These are phyloP conservation scores for Sphaerobolus stellatus DNA, from an alignment of 1,284 basidiomycete genomes.

Conservation along the genomic window DNA sequence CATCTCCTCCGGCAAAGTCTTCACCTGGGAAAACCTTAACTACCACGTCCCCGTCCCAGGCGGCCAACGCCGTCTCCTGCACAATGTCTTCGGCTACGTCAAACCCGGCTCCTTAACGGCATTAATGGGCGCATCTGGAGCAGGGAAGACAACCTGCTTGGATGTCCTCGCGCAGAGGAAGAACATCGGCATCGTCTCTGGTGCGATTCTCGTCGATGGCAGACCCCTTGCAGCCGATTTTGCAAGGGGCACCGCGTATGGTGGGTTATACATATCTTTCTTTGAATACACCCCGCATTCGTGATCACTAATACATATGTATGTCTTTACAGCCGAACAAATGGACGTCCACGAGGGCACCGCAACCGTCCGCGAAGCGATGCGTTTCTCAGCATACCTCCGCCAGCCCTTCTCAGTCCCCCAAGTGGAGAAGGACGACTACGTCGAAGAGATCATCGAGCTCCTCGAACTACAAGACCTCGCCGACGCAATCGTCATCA, in stretches of 20 bases:
- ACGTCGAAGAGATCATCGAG: conserved; percentile 69
- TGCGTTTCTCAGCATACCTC: conserved; percentile 72
- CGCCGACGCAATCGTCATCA: conserved; percentile 7
- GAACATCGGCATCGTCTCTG: conserved; percentile 45
- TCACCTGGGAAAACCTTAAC: conserved; percentile 62
- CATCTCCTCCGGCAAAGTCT: conserved; percentile 32
- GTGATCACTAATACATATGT: too few relatives aligned
- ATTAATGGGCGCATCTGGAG: conserved; percentile 58
- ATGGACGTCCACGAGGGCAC: conserved; percentile 88
- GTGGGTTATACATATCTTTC: too few relatives aligned
- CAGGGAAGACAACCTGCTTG: conserved; percentile 45
- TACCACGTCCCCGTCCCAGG: conserved; percentile 64
- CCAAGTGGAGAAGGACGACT: conserved; percentile 46
- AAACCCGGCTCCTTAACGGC: conserved; percentile 54
- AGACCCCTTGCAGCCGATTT: conserved; percentile 10
- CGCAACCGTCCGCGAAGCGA: conserved; percentile 81
- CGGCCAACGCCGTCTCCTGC: conserved; percentile 47
- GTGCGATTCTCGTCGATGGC: conserved; percentile 36
- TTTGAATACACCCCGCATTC: too few relatives aligned
- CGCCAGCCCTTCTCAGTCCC: conserved; percentile 49
- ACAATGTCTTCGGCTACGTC: conserved; percentile 54
- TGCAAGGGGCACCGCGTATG: conserved; percentile 27
- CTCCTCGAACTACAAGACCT: conserved; percentile 11
- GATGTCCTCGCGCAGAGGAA: conserved; percentile 54
- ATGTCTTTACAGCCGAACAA: conserved; percentile 70